Evolutionary conservation across 2,329 filamentous ascomycete species (phyloP).

Genomic region (Fonsecaea pedrosoi): DNA sequence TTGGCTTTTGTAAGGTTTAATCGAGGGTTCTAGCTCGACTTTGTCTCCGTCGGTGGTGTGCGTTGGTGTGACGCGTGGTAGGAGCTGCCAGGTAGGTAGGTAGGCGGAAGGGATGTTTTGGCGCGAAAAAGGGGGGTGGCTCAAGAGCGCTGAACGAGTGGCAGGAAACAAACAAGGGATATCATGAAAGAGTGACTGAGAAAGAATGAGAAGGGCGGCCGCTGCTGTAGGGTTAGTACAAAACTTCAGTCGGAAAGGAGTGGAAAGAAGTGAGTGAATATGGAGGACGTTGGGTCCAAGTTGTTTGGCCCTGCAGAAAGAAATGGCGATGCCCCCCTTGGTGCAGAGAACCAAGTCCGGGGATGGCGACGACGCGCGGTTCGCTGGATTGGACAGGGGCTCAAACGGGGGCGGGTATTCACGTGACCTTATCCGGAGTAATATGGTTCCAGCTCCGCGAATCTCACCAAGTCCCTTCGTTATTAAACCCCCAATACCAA

Average conservation of each 20-base stretch:
- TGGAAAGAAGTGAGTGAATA: conserved; percentile 15
- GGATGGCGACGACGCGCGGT: conserved; percentile 5
- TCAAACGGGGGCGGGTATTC: background rate
- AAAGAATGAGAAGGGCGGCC: conserved; percentile 15
- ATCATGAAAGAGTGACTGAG: conserved; percentile 24
- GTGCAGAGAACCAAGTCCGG: conserved; percentile 13
- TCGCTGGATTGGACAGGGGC: conserved; percentile 13
- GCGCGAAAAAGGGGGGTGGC: conserved; percentile 2
- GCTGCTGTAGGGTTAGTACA: conserved; percentile 21
- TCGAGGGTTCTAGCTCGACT: conserved; percentile 5
- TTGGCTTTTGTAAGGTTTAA: conserved; percentile 3
- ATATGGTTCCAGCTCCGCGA: conserved; percentile 13
- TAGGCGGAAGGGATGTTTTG: background rate
- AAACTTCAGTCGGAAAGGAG: conserved; percentile 8
- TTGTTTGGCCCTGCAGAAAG: conserved; percentile 16
- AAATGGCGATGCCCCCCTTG: conserved; percentile 18
- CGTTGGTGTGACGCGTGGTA: conserved; percentile 18
- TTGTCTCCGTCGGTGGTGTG: conserved; percentile 6
- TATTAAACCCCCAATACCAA: background rate
- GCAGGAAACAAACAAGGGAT: conserved; percentile 11
- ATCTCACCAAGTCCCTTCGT: background rate
- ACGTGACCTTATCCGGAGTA: background rate
- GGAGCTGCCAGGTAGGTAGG: conserved; percentile 6
- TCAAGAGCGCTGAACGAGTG: conserved; percentile 16
- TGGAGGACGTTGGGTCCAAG: conserved; percentile 5